Conservation (phyloP, 129 eudicot species). For the Gnaphalium uliginosum region DNA sequence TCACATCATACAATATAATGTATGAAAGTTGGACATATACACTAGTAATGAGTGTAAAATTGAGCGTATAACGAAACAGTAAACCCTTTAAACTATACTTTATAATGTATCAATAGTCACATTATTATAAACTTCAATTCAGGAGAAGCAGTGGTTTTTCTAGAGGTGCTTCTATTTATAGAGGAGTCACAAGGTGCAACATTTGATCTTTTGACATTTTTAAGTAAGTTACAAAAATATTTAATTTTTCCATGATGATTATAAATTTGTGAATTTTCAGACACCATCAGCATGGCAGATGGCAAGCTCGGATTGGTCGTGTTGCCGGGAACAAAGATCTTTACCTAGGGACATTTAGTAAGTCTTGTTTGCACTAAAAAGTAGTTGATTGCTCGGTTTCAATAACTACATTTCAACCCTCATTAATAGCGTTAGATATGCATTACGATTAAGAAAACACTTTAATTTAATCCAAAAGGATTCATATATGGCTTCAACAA, state of each 20-base stretch:
- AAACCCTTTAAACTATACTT: no score
- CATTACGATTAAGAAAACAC: no score
- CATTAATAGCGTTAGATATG: no score
- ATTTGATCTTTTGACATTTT: no score
- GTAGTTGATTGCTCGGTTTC: background rate
- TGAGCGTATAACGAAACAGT: no score
- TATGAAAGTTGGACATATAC: no score
- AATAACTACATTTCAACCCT: no score
- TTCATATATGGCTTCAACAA: no score
- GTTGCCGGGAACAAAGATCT: constrained; percentile 95
- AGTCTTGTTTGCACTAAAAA: constrained; percentile 24
- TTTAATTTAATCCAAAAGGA: no score
- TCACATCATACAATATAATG: no score
- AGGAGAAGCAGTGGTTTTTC: constrained; percentile 96
- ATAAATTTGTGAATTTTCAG: constrained; percentile 38
- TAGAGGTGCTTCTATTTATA: constrained; percentile 86
- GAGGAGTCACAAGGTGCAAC: constrained; percentile 93
- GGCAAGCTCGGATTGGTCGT: constrained; percentile 97
- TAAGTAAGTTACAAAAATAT: no score
- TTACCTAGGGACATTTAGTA: constrained; percentile 89
- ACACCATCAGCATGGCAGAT: constrained; percentile 94
- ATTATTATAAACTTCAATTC: constrained; percentile 6
- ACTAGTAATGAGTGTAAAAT: no score
- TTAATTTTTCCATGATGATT: background rate
- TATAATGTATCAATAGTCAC: background rate